A percentile compares a stretch with the other conserved stretches of the same genome.
Evolutionary conservation across 176 grass and related monocot genomes (phyloP).

Genomic region (Elymus sibiricus): DNA sequence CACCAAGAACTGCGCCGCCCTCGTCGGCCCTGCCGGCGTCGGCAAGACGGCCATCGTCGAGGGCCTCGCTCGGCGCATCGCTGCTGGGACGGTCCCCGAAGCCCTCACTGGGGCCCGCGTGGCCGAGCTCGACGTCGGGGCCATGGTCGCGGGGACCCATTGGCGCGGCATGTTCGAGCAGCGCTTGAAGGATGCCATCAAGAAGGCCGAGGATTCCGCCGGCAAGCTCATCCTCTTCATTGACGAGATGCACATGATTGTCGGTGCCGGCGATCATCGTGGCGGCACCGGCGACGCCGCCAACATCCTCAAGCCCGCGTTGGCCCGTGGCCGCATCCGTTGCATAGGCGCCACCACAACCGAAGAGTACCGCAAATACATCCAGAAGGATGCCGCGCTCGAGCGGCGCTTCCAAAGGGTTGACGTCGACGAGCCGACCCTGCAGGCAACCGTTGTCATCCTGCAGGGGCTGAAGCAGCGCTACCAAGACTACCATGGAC

Average conservation of each 20-base stretch:
- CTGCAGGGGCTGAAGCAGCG: not conserved
- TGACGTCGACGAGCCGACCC: not conserved
- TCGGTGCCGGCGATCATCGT: not conserved
- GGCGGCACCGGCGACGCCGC: not conserved
- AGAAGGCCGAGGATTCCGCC: not conserved
- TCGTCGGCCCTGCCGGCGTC: not conserved
- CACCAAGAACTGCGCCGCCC: not conserved
- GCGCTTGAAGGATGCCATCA: not conserved
- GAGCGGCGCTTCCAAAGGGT: constrained; percentile 27
- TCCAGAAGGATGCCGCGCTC: constrained; percentile 19
- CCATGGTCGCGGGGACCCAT: not conserved
- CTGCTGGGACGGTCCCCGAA: not conserved
- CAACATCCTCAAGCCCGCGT: not conserved
- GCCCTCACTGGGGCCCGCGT: not conserved
- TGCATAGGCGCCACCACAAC: constrained; percentile 19
- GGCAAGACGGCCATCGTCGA: not conserved
- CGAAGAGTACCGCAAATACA: not conserved
- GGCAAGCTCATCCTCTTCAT: constrained; percentile 20
- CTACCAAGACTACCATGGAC: constrained; percentile 12
- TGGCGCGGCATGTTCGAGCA: not conserved
- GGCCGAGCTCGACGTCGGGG: not conserved
- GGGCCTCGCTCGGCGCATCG: not conserved
- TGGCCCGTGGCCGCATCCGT: constrained; percentile 13
- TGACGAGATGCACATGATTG: constrained; percentile 13
- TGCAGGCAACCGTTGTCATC: not conserved